Evolutionary conservation across 129 eudicot species (phyloP), one percentile per base, ranked within the genome.

Genomic region (sunflower (Helianthus annuus)): DNA sequence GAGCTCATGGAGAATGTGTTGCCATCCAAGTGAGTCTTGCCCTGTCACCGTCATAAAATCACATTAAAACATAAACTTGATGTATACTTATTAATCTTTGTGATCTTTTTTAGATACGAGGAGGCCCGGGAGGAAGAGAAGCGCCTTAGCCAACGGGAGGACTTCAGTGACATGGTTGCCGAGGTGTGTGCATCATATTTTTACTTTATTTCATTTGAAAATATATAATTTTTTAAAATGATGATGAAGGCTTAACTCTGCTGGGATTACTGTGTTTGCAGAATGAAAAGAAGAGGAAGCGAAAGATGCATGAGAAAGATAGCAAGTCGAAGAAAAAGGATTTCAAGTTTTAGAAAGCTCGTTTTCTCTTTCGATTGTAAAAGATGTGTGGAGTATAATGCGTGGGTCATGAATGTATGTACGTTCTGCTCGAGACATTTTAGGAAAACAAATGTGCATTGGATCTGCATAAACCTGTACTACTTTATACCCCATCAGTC

Each of bases 81-180:
- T 67, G 13, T 27, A 48, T 46, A 63, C 22, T 42, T 14, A 54
- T 12, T 38, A 12, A 14, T 64, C 34, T 4, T 12, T 59, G 45
- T 79, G 4, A 60, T 29, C 19, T 0, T 61, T 68, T 48, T 69
- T 39, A 69, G 63, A 34, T 69, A 69, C 13, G 74, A 69, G 64
- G 74, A 95, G 80, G 99, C 97, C 58, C 86, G 99, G 15, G 99
- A 95, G 83, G 99, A 88, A 81, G 99, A 90, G 80, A 95, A 89
- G 75, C 71, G 81, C 76, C 97, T 89, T 53, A 95, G 84, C 70
- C 91, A 95, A 80, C 78, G 79, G 9, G 99, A 95, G 77, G 97
- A 95, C 76, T 95, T 95, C 86, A 95, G 99, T 73, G 99, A 95
- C 78, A 95, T 95, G 99, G 99, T 95, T 79, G 97, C 94, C 1